These are phyloP conservation scores for Boechera stricta DNA, from an alignment of 345 rosid genomes.

Conservation along the genomic window DNA sequence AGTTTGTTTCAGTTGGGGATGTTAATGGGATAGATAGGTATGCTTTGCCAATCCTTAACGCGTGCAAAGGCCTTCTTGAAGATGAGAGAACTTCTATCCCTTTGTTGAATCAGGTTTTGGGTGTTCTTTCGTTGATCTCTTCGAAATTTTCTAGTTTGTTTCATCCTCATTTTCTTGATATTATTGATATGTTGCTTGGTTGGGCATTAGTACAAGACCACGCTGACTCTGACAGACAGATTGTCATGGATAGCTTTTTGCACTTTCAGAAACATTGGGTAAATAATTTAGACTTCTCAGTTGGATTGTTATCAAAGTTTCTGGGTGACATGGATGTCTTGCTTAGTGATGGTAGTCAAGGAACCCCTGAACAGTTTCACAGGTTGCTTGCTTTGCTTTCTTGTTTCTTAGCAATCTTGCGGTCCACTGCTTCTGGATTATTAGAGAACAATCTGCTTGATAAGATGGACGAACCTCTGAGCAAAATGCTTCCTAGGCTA, in stretches of 20 bases:
- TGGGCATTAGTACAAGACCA: constrained; percentile 93
- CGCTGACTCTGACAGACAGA: constrained; percentile 68
- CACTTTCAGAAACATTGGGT: constrained; percentile 98
- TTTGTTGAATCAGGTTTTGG: constrained; percentile 66
- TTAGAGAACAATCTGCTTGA: constrained; percentile 82
- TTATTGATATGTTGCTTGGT: constrained; percentile 92
- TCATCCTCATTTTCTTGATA: constrained; percentile 90
- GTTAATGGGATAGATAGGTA: constrained; percentile 78
- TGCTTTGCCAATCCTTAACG: constrained; percentile 74
- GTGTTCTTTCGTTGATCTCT: constrained; percentile 72
- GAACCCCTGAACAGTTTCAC: constrained; percentile 72
- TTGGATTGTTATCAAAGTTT: constrained; percentile 78
- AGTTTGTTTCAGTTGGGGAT: constrained; percentile 81
- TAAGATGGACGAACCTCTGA: constrained; percentile 72
- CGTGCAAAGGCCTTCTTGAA: constrained; percentile 88
- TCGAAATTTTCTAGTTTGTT: constrained; percentile 72
- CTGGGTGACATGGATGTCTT: constrained; percentile 85
- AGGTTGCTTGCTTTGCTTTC: constrained; percentile 90
- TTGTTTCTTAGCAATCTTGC: constrained; percentile 84
- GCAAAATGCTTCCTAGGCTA: constrained; percentile 77
- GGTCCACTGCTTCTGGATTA: constrained; percentile 91
- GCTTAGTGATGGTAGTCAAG: constrained; percentile 76
- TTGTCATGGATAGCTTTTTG: constrained; percentile 86
- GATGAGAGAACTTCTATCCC: constrained; percentile 89
- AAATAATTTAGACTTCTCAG: constrained; percentile 76